Conservation (phyloP, 208 protist species). For the Leishmania guyanensis region DNA sequence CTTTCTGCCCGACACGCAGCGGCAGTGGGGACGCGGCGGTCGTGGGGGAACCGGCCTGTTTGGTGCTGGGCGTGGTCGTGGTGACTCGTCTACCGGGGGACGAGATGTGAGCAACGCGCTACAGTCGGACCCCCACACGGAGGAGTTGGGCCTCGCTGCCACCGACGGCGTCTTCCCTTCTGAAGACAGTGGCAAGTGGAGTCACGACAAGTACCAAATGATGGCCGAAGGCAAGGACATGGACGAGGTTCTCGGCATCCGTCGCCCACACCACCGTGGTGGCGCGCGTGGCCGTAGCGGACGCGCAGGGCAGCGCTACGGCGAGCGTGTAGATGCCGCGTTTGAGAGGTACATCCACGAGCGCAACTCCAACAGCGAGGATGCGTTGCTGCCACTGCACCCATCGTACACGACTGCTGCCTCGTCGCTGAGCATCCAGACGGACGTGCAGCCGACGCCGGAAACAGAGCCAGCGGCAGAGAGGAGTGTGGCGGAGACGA, state of each 20-base stretch:
- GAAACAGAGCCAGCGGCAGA: not conserved
- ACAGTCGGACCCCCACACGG: not conserved
- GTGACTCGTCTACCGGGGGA: not conserved
- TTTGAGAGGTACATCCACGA: slow-evolving; percentile 64
- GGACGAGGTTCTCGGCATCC: slow-evolving; percentile 52
- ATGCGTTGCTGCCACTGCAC: not conserved
- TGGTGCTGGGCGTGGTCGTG: slow-evolving; percentile 1
- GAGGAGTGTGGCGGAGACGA: not conserved
- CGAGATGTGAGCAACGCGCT: not conserved
- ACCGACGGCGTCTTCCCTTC: not conserved
- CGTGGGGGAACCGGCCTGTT: slow-evolving; percentile 7
- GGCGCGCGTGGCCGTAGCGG: slow-evolving; percentile 40
- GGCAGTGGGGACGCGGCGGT: slow-evolving; percentile 18
- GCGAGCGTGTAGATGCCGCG: slow-evolving; percentile 45
- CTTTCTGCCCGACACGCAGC: slow-evolving; percentile 33
- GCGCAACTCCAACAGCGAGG: slow-evolving; percentile 27
- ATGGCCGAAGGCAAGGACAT: slow-evolving; percentile 56
- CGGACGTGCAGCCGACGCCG: slow-evolving; percentile 5
- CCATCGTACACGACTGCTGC: not conserved
- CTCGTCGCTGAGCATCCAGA: not conserved
- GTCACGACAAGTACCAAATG: slow-evolving; percentile 79
- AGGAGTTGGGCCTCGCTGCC: not conserved
- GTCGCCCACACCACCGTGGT: slow-evolving; percentile 23
- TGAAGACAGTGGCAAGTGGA: slow-evolving; percentile 44
- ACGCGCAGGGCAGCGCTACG: slow-evolving; percentile 34